Evolutionary conservation across 179 eudicot genomes (phyloP).

Genomic region (Silene coronaria): DNA sequence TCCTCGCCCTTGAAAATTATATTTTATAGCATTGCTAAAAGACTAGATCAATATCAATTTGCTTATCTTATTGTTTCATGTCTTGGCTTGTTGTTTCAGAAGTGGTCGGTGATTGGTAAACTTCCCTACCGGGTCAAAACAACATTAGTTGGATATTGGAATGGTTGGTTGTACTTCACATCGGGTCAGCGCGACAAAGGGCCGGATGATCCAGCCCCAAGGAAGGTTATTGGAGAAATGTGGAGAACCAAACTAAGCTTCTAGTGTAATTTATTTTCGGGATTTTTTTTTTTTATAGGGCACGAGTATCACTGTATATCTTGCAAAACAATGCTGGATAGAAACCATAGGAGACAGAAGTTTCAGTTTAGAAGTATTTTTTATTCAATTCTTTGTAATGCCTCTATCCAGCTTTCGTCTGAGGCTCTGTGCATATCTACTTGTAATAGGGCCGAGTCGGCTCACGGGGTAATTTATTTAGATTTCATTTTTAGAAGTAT

Average conservation of each 20-base stretch:
- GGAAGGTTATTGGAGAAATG: slow-evolving; percentile 80
- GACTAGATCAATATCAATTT: background rate
- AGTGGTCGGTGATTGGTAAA: slow-evolving; percentile 85
- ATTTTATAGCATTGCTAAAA: too few relatives aligned
- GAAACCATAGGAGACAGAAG: background rate
- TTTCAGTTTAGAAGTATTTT: background rate
- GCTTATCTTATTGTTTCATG: background rate
- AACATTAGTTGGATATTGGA: slow-evolving; percentile 81
- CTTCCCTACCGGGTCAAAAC: slow-evolving; percentile 94
- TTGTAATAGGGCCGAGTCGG: background rate
- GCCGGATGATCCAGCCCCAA: slow-evolving; percentile 84
- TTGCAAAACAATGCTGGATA: slow-evolving; percentile 14
- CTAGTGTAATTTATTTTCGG: slow-evolving; percentile 17
- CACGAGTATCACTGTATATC: background rate
- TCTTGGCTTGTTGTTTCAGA: slow-evolving; percentile 32
- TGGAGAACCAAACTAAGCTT: slow-evolving; percentile 84
- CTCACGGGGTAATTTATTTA: background rate
- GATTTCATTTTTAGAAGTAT: too few relatives aligned
- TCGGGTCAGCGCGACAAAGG: slow-evolving; percentile 96
- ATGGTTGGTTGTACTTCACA: slow-evolving; percentile 86
- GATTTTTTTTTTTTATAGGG: background rate
- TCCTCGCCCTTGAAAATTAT: too few relatives aligned
- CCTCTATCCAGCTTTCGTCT: background rate
- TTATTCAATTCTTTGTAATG: slow-evolving; percentile 6
- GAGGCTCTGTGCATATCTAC: background rate